phyloP scores from a whole-genome alignment of 805 yeast species.

The Schwanniomyces sp. region DNA sequence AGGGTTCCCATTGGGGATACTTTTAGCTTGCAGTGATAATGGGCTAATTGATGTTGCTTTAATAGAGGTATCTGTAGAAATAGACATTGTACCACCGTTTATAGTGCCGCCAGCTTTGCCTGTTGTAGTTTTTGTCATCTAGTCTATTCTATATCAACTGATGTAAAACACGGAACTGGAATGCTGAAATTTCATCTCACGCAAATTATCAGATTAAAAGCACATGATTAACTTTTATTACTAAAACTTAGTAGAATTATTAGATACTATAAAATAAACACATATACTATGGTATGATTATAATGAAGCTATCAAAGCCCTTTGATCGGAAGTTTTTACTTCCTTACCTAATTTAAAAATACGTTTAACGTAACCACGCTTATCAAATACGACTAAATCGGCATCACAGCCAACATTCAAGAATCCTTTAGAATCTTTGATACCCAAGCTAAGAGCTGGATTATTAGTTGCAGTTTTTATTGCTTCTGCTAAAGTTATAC shows the following conservation, averaged over 20 bases:
- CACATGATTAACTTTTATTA: no score
- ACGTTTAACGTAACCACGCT: constrained; percentile 41
- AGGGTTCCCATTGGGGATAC: not conserved
- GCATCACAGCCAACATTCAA: constrained; percentile 56
- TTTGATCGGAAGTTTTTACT: constrained; percentile 17
- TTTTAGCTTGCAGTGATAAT: not conserved
- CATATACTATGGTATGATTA: not conserved
- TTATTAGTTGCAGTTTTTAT: constrained; percentile 55
- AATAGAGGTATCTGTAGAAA: not conserved
- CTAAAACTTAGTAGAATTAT: not conserved
- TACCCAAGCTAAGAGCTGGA: constrained; percentile 50
- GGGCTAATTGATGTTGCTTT: not conserved
- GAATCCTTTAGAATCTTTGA: constrained; percentile 47
- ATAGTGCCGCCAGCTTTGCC: not conserved
- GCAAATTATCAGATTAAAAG: not conserved
- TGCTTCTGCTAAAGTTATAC: constrained; percentile 50
- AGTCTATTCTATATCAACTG: not conserved
- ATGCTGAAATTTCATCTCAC: not conserved
- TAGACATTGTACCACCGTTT: not conserved
- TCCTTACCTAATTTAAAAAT: constrained; percentile 53
- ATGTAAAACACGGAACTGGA: not conserved
- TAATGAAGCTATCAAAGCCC: constrained; percentile 2
- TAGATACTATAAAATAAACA: not conserved
- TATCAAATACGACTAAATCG: constrained; percentile 49
- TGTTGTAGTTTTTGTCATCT: not conserved